phyloP scores from a whole-genome alignment of 768 basidiomycete species.

The Collybia nuda region DNA sequence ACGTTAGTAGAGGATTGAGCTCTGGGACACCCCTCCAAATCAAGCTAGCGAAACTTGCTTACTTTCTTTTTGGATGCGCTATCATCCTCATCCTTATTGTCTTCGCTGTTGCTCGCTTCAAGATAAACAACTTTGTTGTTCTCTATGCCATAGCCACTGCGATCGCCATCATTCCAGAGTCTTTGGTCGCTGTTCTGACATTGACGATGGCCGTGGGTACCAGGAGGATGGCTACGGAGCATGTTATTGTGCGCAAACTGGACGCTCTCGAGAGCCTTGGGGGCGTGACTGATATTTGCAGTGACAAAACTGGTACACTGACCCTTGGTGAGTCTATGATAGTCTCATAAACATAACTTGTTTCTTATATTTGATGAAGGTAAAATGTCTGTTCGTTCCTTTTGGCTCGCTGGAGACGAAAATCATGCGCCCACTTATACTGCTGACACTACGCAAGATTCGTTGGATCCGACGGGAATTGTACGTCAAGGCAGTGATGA shows the following conservation, averaged over 20 bases:
- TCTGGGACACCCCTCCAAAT: slow-evolving; percentile 37
- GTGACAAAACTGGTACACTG: slow-evolving; percentile 67
- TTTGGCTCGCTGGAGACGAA: slow-evolving; percentile 33
- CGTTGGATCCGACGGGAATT: slow-evolving; percentile 27
- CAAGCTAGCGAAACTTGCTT: slow-evolving; percentile 34
- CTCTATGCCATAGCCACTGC: slow-evolving; percentile 37
- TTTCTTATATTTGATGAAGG: slow-evolving; percentile 19
- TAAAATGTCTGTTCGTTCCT: slow-evolving; percentile 38
- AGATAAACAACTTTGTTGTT: slow-evolving; percentile 30
- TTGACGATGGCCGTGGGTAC: slow-evolving; percentile 62
- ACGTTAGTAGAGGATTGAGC: slow-evolving; percentile 24
- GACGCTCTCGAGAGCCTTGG: slow-evolving; percentile 65
- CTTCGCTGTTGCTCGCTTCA: slow-evolving; percentile 32
- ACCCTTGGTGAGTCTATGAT: slow-evolving; percentile 29
- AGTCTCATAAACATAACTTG: not conserved
- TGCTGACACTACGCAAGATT: slow-evolving; percentile 29
- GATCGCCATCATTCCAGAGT: slow-evolving; percentile 40
- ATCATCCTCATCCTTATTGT: slow-evolving; percentile 36
- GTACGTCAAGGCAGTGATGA: slow-evolving; percentile 22
- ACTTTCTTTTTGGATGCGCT: slow-evolving; percentile 33
- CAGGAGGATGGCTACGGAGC: slow-evolving; percentile 51
- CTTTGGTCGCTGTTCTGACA: slow-evolving; percentile 47
- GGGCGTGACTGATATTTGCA: slow-evolving; percentile 53
- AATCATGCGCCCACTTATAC: slow-evolving; percentile 24
- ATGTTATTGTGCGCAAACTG: slow-evolving; percentile 62